Evolutionary conservation across 805 yeast species (phyloP).

Genomic region (Saturnispora zaruensis): DNA sequence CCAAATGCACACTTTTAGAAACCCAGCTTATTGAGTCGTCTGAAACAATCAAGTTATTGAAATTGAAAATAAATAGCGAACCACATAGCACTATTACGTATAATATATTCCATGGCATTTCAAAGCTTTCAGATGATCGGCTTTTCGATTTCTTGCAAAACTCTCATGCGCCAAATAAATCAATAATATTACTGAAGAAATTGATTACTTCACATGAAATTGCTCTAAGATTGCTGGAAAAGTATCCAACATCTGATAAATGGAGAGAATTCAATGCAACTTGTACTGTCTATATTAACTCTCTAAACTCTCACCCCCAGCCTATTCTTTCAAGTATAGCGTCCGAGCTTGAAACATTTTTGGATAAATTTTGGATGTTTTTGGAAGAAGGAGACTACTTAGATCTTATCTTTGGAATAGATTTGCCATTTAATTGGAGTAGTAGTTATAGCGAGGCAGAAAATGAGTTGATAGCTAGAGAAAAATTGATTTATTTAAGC

Average conservation of each 20-base stretch:
- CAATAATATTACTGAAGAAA: background rate
- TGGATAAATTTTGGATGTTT: background rate
- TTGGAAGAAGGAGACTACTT: background rate
- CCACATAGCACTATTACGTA: too few relatives aligned
- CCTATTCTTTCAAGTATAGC: background rate
- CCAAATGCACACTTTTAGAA: background rate
- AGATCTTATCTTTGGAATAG: background rate
- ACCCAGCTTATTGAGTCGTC: conserved; percentile 2
- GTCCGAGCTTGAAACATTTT: background rate
- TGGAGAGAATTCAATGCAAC: background rate
- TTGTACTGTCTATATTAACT: background rate
- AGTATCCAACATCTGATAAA: background rate
- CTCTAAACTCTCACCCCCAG: background rate
- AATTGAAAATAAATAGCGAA: conserved; percentile 19
- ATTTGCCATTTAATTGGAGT: background rate
- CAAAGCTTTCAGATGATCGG: background rate
- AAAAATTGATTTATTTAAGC: background rate
- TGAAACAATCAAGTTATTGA: conserved; percentile 12
- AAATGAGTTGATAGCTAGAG: background rate
- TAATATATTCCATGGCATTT: background rate
- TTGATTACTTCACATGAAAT: conserved; percentile 1
- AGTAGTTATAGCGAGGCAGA: background rate
- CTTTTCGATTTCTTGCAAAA: background rate
- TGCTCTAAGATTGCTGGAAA: background rate
- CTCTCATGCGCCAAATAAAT: background rate